Evolutionary conservation across 441 rosid genomes (phyloP).

Genomic region (Populus hybrid): DNA sequence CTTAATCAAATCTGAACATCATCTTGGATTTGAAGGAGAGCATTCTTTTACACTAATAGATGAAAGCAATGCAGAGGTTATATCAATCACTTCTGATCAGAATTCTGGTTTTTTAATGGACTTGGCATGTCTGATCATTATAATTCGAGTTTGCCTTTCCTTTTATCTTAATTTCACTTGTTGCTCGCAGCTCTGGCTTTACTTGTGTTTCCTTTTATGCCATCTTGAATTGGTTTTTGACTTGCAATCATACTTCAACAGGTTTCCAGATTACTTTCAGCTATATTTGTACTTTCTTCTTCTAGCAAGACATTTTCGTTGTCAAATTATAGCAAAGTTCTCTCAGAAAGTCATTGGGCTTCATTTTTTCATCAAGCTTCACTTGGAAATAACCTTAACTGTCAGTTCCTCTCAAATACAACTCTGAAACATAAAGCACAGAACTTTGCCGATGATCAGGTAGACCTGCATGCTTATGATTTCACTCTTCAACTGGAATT

Average conservation of each 20-base stretch:
- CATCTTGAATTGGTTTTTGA: neutral
- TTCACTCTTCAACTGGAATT: too few species aligned
- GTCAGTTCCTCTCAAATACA: constrained; percentile 58
- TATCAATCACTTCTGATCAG: neutral
- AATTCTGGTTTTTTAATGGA: neutral
- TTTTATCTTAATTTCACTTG: neutral
- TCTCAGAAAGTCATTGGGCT: constrained; percentile 92
- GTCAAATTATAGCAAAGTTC: constrained; percentile 42
- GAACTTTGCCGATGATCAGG: constrained; percentile 42
- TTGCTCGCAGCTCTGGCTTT: neutral
- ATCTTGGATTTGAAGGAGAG: neutral
- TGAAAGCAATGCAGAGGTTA: neutral
- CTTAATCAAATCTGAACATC: neutral
- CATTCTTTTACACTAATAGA: neutral
- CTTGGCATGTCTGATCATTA: neutral
- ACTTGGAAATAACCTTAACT: constrained; percentile 67
- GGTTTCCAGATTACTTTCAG: constrained; percentile 87
- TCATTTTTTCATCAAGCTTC: constrained; percentile 98
- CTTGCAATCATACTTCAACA: constrained; percentile 25
- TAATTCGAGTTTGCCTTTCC: neutral
- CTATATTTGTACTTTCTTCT: constrained; percentile 60
- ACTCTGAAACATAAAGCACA: constrained; percentile 37
- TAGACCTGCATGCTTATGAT: constrained; percentile 28
- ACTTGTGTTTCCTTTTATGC: neutral
- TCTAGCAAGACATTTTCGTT: constrained; percentile 47